Conservation (phyloP, 2,329 filamentous ascomycete genomes). For the Ceratocystis alfenasii region DNA sequence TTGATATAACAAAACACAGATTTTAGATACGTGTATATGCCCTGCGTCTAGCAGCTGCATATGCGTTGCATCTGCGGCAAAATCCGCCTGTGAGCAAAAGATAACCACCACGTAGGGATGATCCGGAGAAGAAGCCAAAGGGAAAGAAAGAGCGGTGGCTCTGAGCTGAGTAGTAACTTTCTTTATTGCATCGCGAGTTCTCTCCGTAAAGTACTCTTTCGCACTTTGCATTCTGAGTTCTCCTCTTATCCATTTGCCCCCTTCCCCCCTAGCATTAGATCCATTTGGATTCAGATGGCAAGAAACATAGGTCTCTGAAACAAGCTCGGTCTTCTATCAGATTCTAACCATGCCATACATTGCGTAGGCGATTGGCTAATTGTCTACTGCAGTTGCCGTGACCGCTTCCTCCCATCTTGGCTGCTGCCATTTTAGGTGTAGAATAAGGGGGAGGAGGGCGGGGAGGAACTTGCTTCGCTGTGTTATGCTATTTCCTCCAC, state of each 20-base stretch:
- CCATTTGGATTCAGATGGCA: constrained; percentile 6
- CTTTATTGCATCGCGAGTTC: not conserved
- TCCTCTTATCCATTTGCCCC: not conserved
- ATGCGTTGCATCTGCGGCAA: not conserved
- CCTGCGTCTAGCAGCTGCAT: not conserved
- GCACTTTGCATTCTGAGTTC: not conserved
- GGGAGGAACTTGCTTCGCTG: not conserved
- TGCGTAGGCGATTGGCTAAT: not conserved
- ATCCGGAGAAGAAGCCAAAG: too few relatives aligned
- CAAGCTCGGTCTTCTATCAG: constrained; percentile 1
- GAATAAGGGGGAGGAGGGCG: constrained; percentile 14
- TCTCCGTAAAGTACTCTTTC: not conserved
- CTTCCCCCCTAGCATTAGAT: not conserved
- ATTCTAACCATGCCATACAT: not conserved
- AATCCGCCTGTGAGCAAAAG: not conserved
- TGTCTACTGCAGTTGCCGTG: not conserved
- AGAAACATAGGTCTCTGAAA: constrained; percentile 9
- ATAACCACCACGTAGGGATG: too few relatives aligned
- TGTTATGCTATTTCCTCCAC: not conserved
- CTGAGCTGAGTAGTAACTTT: not conserved
- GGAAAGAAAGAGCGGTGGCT: not conserved
- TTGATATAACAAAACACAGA: too few relatives aligned
- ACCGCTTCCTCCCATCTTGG: constrained; percentile 5
- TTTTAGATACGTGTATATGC: too few relatives aligned
- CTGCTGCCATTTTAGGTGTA: constrained; percentile 11